Base-by-base conservation (phyloP, 495 filamentous ascomycete genomes). In the Aspergillus ellipticus region DNA sequence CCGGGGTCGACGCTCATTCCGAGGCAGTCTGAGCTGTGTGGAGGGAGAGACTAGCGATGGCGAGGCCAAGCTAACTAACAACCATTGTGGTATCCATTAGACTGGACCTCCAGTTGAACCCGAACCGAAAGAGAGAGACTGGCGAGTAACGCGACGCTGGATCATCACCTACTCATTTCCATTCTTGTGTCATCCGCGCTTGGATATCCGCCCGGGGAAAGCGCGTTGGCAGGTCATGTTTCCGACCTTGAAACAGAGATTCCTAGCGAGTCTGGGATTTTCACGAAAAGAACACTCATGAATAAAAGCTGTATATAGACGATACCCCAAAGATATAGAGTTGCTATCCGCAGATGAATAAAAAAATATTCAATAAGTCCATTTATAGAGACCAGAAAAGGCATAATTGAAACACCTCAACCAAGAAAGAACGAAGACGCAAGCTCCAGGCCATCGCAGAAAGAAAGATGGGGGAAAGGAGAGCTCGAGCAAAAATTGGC, bases 1-100 rank as follows among this genome's bases (percentile, higher is more conserved):
- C 22, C 62, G 79, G 1, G 80, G 75, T 2, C 70, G 74, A 42
- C 57, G 56, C 6, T 65, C 66, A 6, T 81, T 76, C 65, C 54
- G 71, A 5, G 69, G 57, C 22, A 55, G 51, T n/a, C 19, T 19
- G n/a, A 52, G 66, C 9, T 59, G 54, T 39, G 62, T 64, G 31
- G 67, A 70, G 31, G 67, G 68, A 17, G 45, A 45, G 16, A 17
- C 42, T 22, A 15, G 6, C 42, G n/a, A 16, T 20, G n/a, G n/a
- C 9, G n/a, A 16, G 6, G 7, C 42, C 19, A 45, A 10, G n/a
- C 19, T 21, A 13, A 21, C 19, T 7, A 45, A 45, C 8, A 45
- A 45, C 8, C 16, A 20, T 28, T 28, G 24, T 7, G 24, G 24
- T 28, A 3, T 4, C 7, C 24, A 28, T 28, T 28, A 28, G 24